Evolutionary conservation across 805 yeast species (phyloP).

Genomic region (Starmerella bacillaris): DNA sequence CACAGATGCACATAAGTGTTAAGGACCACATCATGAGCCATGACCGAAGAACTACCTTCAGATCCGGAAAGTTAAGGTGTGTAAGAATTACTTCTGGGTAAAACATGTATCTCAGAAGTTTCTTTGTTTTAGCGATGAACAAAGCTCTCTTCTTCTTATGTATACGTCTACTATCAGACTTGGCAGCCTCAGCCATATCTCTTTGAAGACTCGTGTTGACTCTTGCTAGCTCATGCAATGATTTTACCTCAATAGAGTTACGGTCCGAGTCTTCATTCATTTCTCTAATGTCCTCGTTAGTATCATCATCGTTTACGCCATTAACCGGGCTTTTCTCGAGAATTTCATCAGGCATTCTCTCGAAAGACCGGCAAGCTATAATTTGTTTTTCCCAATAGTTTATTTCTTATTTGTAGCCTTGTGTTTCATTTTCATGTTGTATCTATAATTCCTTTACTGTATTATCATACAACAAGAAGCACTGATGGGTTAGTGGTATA

Average conservation of each 20-base stretch:
- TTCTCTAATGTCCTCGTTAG: no score
- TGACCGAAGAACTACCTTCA: constrained; percentile 16
- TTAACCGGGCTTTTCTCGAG: no score
- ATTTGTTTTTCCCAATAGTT: no score
- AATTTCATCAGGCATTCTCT: no score
- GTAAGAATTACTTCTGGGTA: constrained; percentile 13
- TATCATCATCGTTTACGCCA: no score
- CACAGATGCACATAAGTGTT: constrained; percentile 13
- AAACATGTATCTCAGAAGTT: constrained; percentile 1
- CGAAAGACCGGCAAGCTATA: no score
- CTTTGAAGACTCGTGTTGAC: not conserved
- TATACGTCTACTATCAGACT: not conserved
- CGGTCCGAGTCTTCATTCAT: not conserved
- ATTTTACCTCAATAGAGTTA: not conserved
- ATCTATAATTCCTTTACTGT: no score
- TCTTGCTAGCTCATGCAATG: not conserved
- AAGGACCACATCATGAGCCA: constrained; percentile 19
- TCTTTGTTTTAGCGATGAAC: not conserved
- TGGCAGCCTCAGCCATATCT: not conserved
- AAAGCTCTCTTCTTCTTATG: not conserved
- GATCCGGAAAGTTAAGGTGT: constrained; percentile 17
- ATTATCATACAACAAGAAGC: no score
- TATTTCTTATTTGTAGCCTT: no score
- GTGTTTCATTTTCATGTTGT: no score
- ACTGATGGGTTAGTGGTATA: constrained; percentile 17